Conservation (phyloP, 805 yeast genomes). For the Pichia gijzeniarum region DNA sequence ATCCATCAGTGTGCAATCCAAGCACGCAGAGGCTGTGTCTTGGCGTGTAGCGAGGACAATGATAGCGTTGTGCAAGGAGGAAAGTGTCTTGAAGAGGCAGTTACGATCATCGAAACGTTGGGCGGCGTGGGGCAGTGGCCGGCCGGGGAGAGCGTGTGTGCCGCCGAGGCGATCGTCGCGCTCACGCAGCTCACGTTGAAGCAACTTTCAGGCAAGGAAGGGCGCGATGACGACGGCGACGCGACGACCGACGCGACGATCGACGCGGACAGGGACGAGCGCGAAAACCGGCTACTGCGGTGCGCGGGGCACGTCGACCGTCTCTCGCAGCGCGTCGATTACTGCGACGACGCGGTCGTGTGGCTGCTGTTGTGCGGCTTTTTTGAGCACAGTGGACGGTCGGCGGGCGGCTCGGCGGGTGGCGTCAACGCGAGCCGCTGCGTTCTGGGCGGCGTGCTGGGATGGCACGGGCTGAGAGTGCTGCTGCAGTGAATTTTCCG, state of each 20-base stretch:
- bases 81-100: background rate
- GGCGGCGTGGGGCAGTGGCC: slow-evolving; percentile 2
- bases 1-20: background rate
- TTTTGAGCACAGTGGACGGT: too few species aligned
- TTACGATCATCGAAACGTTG: background rate
- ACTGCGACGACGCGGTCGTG: background rate
- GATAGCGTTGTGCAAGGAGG: background rate
- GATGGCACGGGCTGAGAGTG: slow-evolving; percentile 8
- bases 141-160: background rate
- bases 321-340: too few species aligned
- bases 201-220: too few species aligned
- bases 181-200: background rate
- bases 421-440: background rate
- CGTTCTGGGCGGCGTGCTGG: slow-evolving; percentile 2
- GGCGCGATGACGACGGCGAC: too few species aligned
- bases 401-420: background rate
- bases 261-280: too few species aligned
- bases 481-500: background rate
- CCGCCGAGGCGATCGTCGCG: slow-evolving; percentile 8
- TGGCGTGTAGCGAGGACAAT: background rate
- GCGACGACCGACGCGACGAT: too few species aligned
- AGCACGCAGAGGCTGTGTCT: slow-evolving; percentile 10
- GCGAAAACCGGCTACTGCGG: too few species aligned
- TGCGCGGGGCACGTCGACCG: too few species aligned
- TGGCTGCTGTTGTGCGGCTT: too few species aligned